These are phyloP conservation scores for Epichloe gansuensis DNA, from an alignment of 2,329 filamentous ascomycete genomes.

Conservation along the genomic window DNA sequence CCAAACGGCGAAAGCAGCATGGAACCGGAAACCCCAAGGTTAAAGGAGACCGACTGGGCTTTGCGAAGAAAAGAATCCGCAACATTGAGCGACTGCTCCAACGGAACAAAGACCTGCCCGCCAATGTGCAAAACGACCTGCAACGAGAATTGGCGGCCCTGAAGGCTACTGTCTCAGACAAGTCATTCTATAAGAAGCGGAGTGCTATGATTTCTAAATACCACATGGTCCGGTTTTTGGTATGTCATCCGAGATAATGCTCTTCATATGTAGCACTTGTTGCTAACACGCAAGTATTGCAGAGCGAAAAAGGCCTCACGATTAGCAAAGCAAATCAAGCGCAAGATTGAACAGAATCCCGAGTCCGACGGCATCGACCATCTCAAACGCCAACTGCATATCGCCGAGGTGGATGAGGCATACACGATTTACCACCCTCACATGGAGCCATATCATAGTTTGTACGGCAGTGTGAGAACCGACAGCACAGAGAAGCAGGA, in stretches of 20 bases:
- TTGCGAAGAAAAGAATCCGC: slow-evolving; percentile 59
- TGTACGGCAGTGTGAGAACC: slow-evolving; percentile 34
- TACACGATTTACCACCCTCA: slow-evolving; percentile 65
- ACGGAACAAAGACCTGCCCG: slow-evolving; percentile 50
- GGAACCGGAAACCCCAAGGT: slow-evolving; percentile 27
- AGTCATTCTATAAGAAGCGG: slow-evolving; percentile 47
- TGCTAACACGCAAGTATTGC: background rate
- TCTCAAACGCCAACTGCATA: slow-evolving; percentile 48
- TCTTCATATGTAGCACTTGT: background rate
- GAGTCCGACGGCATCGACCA: slow-evolving; percentile 38
- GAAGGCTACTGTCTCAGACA: slow-evolving; percentile 48
- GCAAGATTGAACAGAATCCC: slow-evolving; percentile 39
- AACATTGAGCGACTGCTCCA: slow-evolving; percentile 56
- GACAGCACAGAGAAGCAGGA: slow-evolving; percentile 26
- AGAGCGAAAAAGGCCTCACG: slow-evolving; percentile 63
- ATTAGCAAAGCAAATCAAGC: slow-evolving; percentile 51
- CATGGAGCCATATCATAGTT: slow-evolving; percentile 55
- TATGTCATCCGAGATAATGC: slow-evolving; percentile 20
- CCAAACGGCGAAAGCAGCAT: slow-evolving; percentile 24
- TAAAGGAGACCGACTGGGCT: slow-evolving; percentile 39
- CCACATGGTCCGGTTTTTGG: slow-evolving; percentile 81
- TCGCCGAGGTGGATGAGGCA: slow-evolving; percentile 60
- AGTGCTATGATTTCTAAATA: slow-evolving; percentile 65
- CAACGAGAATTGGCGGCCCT: slow-evolving; percentile 60
- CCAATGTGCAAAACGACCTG: slow-evolving; percentile 54